Conservation (phyloP, 2,329 filamentous ascomycete genomes). For the Tricladium varicosporioides region DNA sequence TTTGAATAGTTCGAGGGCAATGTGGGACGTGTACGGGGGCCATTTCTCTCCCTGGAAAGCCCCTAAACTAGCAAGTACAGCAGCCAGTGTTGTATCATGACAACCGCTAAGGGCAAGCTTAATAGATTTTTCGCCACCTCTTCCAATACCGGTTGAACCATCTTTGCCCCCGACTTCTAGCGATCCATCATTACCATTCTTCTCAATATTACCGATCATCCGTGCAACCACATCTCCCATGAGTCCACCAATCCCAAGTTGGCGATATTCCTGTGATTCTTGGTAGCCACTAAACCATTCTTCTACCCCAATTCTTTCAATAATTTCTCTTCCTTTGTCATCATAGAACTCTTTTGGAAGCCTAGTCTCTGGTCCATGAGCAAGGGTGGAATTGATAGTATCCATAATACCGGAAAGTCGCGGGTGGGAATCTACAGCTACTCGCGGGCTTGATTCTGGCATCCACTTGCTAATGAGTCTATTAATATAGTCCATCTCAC, state of each 20-base stretch:
- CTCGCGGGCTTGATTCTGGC: conserved; percentile 63
- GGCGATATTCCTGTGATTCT: conserved; percentile 84
- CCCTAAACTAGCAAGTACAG: conserved; percentile 72
- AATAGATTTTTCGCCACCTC: conserved; percentile 52
- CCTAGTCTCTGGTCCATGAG: conserved; percentile 76
- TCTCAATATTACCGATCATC: conserved; percentile 67
- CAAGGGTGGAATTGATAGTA: conserved; percentile 83
- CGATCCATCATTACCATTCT: conserved; percentile 49
- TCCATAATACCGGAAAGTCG: conserved; percentile 90
- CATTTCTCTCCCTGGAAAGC: conserved; percentile 72
- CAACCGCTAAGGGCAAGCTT: conserved; percentile 81
- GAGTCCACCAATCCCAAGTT: conserved; percentile 79
- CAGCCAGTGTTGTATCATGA: conserved; percentile 91
- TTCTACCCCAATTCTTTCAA: conserved; percentile 74
- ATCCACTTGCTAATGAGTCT: conserved; percentile 80
- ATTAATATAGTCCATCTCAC: conserved; percentile 83
- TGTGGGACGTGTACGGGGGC: conserved; percentile 91
- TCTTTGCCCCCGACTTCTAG: conserved; percentile 45
- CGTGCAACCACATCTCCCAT: conserved; percentile 79
- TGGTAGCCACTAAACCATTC: conserved; percentile 91
- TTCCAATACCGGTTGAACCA: conserved; percentile 38
- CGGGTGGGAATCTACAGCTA: conserved; percentile 82
- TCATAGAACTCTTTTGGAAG: conserved; percentile 90
- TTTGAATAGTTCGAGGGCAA: conserved; percentile 87
- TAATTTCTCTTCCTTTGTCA: conserved; percentile 62